Base-by-base conservation (phyloP, 495 filamentous ascomycete species). In the Amorphotheca resinae region DNA sequence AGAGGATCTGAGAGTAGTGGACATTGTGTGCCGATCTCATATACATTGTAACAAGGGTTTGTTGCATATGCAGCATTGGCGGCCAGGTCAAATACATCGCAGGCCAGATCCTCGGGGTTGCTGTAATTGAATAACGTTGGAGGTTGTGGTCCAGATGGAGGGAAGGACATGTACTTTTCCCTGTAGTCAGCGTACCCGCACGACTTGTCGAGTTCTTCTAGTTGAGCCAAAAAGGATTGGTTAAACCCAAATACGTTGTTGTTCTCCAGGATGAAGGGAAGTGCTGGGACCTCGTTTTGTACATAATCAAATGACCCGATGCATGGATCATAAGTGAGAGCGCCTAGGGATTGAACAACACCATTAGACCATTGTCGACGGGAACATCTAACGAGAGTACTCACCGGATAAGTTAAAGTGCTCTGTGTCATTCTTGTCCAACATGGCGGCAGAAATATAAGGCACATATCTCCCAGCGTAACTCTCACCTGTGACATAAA, bases 11-110 rank as follows among this genome's bases (percentile, higher is more conserved):
- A 65, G 12, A 58, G 59, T 11, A 57, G 44, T 7, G 65, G 67
- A 50, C 63, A 67, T 45, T 63, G 68, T 25, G 60, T 58, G 46
- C 59, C 64, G 50, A 76, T 64, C 36, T 71, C 62, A 56, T 78
- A 79, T 17, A 76, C 55, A 48, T 79, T 68, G 59, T 74, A 80
- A 58, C 76, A 80, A 0, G 76, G 75, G 56, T 80, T 79, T 21
- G 64, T 51, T 3, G 55, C 53, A 20, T 67, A 51, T 11, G 63
- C 67, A 37, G 68, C 73, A 12, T 61, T 45, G 47, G 64, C 60
- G 23, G 69, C 64, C 31, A 67, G 50, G 48, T 64, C 65, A 44
- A 67, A 77, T 34, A 79, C 45, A 41, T 72, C 67, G 45, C 77
- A 81, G 22, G 16, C 38, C 6, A 11, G 15, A 16, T 49, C 21